Evolutionary conservation across 257 asterid genomes (phyloP).

Genomic region (Asclepias syriaca): DNA sequence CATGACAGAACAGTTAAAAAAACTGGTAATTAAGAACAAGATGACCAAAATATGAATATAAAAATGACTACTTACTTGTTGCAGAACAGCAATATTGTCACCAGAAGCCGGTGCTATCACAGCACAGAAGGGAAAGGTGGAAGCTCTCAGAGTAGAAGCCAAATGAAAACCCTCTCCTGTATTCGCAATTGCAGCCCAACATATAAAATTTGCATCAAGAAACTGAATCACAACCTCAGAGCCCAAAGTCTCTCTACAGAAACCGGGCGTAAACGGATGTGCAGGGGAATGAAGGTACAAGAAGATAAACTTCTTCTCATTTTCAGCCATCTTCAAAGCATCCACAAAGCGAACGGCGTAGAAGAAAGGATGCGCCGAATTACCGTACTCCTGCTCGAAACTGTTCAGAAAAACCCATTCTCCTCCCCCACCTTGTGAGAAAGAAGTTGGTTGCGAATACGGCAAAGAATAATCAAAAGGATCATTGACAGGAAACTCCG

Average conservation of each 20-base stretch:
- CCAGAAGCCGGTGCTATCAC: slow-evolving; percentile 67
- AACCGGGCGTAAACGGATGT: slow-evolving; percentile 60
- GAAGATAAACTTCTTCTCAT: slow-evolving; percentile 60
- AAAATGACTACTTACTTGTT: slow-evolving; percentile 38
- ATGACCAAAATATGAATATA: background rate
- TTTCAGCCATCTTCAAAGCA: slow-evolving; percentile 54
- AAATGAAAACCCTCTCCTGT: slow-evolving; percentile 64
- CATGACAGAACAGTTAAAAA: background rate
- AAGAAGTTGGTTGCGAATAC: slow-evolving; percentile 19
- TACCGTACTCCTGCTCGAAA: slow-evolving; percentile 68
- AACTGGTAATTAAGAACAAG: background rate
- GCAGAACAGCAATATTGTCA: slow-evolving; percentile 62
- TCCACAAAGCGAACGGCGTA: slow-evolving; percentile 60
- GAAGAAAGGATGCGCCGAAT: slow-evolving; percentile 62
- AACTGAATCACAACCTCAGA: slow-evolving; percentile 71
- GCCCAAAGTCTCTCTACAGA: slow-evolving; percentile 69
- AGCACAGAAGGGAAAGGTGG: slow-evolving; percentile 71
- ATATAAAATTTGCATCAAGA: slow-evolving; percentile 75
- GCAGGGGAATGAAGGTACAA: slow-evolving; percentile 71
- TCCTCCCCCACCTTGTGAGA: slow-evolving; percentile 58
- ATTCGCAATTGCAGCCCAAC: slow-evolving; percentile 68
- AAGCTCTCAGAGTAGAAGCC: slow-evolving; percentile 39
- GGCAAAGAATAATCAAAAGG: slow-evolving; percentile 15
- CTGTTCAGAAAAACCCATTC: slow-evolving; percentile 60
- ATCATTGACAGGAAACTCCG: slow-evolving; percentile 28